A percentile compares a stretch with the other conserved stretches of the same genome.
Evolutionary conservation across 2,329 filamentous ascomycete species (phyloP).

Genomic region (Microcyclosporella mali): DNA sequence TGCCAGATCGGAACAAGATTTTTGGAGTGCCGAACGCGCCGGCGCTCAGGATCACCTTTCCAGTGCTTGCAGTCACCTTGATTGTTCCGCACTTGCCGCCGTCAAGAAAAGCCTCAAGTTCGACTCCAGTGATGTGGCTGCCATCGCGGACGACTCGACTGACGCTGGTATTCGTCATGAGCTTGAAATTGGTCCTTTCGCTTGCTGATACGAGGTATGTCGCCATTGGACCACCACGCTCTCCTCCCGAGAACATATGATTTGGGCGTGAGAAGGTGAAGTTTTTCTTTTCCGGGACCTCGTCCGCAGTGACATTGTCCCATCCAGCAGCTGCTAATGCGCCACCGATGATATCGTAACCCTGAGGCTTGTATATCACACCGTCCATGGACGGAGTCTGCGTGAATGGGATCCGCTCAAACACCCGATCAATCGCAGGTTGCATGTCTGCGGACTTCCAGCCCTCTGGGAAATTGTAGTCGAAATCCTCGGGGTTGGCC

Average conservation of each 20-base stretch:
- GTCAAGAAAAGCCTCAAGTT: constrained; percentile 52
- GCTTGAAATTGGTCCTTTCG: constrained; percentile 57
- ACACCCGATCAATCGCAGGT: constrained; percentile 55
- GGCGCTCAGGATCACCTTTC: constrained; percentile 49
- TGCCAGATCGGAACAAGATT: constrained; percentile 59
- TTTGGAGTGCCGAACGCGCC: constrained; percentile 61
- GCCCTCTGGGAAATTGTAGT: constrained; percentile 64
- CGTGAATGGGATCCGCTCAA: constrained; percentile 65
- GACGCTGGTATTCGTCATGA: constrained; percentile 62
- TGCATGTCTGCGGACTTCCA: constrained; percentile 63
- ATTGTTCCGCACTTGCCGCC: constrained; percentile 55
- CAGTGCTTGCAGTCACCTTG: constrained; percentile 52
- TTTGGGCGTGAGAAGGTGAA: constrained; percentile 57
- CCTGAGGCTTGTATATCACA: constrained; percentile 60
- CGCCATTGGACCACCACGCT: constrained; percentile 63
- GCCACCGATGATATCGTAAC: constrained; percentile 56
- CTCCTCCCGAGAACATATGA: constrained; percentile 62
- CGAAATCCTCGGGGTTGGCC: constrained; percentile 60
- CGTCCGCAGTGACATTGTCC: constrained; percentile 56
- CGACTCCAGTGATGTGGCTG: constrained; percentile 59
- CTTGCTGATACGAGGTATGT: constrained; percentile 63
- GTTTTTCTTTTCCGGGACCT: constrained; percentile 58
- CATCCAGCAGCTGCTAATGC: constrained; percentile 58
- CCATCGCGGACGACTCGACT: constrained; percentile 59
- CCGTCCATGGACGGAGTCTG: constrained; percentile 60